Evolutionary conservation across 2,329 filamentous ascomycete genomes (phyloP).

Genomic region (Sporothrix pallida): DNA sequence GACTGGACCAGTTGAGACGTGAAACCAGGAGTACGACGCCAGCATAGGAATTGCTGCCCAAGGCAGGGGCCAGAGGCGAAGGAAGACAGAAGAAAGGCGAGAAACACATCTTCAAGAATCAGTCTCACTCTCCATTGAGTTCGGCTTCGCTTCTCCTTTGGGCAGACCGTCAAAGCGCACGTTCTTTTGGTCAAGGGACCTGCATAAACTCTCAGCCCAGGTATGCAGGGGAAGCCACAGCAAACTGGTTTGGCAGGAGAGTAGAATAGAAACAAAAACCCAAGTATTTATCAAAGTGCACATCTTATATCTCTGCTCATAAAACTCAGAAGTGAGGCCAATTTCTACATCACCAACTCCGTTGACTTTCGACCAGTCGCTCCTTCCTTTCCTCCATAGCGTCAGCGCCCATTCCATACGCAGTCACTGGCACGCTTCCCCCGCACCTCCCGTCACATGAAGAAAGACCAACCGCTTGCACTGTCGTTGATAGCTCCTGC

Average conservation of each 20-base stretch:
- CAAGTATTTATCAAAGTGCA: not conserved
- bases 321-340: not conserved
- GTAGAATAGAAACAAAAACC: conserved; percentile 6
- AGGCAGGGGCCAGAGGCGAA: conserved; percentile 1
- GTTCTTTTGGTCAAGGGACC: conserved; percentile 17
- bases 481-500: conserved; percentile 12
- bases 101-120: not conserved
- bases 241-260: not conserved
- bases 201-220: conserved; percentile 25
- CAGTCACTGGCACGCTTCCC: not conserved
- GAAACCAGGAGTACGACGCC: conserved; percentile 13
- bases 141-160: not conserved
- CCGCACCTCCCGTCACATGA: conserved; percentile 24
- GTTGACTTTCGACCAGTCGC: conserved; percentile 2
- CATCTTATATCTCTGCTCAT: not conserved
- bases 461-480: not conserved
- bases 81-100: not conserved
- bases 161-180: conserved; percentile 18
- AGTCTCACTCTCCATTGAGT: not conserved
- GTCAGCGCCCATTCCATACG: conserved; percentile 1
- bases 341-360: not conserved
- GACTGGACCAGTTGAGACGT: not conserved
- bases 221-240: conserved; percentile 10
- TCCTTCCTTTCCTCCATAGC: conserved; percentile 2
- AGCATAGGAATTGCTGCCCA: not conserved